Evolutionary conservation across 2,329 filamentous ascomycete genomes (phyloP).

Genomic region (Didymella arachidicola): DNA sequence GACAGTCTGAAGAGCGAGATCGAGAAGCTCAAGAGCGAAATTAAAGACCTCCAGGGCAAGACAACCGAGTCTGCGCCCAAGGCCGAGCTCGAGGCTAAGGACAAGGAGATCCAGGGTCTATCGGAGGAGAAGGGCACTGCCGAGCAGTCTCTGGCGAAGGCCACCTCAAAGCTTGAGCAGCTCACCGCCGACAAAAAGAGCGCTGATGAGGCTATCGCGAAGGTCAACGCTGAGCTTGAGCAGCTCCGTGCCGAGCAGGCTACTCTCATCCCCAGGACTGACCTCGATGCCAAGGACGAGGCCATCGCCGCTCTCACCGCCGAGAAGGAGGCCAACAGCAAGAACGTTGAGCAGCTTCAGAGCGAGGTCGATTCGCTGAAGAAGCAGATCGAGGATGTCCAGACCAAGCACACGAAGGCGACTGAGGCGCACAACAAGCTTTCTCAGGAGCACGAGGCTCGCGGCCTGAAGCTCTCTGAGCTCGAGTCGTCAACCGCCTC

Average conservation of each 20-base stretch:
- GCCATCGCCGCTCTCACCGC: conserved; percentile 35
- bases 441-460: conserved; percentile 29
- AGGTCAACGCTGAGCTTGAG: conserved; percentile 31
- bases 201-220: conserved; percentile 28
- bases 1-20: conserved; percentile 41
- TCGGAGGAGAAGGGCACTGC: conserved; percentile 30
- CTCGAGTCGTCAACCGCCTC: conserved; percentile 28
- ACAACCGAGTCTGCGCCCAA: conserved; percentile 30
- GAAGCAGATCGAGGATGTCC: conserved; percentile 33
- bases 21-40: conserved; percentile 37
- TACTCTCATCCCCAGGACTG: conserved; percentile 33
- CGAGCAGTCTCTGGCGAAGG: conserved; percentile 31
- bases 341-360: conserved; percentile 35
- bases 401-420: conserved; percentile 28
- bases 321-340: conserved; percentile 34
- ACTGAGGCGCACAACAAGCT: conserved; percentile 33
- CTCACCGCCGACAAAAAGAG: conserved; percentile 25
- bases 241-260: conserved; percentile 24
- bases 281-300: conserved; percentile 39
- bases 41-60: conserved; percentile 33
- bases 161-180: conserved; percentile 28
- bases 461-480: conserved; percentile 29
- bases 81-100: conserved; percentile 41
- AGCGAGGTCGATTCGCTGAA: conserved; percentile 33
- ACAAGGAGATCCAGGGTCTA: conserved; percentile 37